Evolutionary conservation across 192 early-diverging fungal species (phyloP), one percentile per base, ranked within the genome.

Genomic region (Coemansia sp.): DNA sequence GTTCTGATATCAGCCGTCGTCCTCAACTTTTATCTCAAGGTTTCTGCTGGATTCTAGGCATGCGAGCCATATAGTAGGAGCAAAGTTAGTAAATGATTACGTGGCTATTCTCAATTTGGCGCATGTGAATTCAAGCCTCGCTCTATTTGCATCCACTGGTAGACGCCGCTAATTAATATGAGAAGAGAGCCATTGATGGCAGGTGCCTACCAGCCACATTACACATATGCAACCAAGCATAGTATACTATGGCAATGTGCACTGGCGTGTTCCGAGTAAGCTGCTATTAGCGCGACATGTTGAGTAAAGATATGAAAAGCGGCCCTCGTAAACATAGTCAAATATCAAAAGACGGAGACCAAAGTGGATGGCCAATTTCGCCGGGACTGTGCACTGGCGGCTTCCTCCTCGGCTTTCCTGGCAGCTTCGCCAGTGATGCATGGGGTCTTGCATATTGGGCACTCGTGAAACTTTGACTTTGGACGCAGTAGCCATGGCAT

Each of bases 11-110:
- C 60, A 15, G 85, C 85, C 3, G 80, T 90, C 21, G 25, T 86
- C 30, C 61, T 88, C 53, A 92, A 92, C 69, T 88, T 92, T 73
- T 85, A 75, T 29, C 59, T 84, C 56, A 83, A 84, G 63, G 75
- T 83, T 53, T 61, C 58, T 15, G 37, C 45, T 15, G 50, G 56
- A n/a, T 48, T 51, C 21, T 65, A 58, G 29, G 21, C 21, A 5
- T 21, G 9, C 14, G 22, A 4, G 21, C 21, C 14, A 5, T 9
- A 21, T 40, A 6, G 22, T 10, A 17, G 18, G 22, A 19, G 17
- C 15, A 43, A 4, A 25, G 26, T 26, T 39, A 39, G 3, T 40
- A 11, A n/a, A n/a, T 21, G 22, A 9, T 19, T 17, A 22, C 10
- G 36, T 14, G 19, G 6, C 10, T 4, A 4, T 38, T 17, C n/a